These are phyloP conservation scores for Canna indica DNA, from an alignment of 176 grass and related monocot genomes.

Conservation along the genomic window DNA sequence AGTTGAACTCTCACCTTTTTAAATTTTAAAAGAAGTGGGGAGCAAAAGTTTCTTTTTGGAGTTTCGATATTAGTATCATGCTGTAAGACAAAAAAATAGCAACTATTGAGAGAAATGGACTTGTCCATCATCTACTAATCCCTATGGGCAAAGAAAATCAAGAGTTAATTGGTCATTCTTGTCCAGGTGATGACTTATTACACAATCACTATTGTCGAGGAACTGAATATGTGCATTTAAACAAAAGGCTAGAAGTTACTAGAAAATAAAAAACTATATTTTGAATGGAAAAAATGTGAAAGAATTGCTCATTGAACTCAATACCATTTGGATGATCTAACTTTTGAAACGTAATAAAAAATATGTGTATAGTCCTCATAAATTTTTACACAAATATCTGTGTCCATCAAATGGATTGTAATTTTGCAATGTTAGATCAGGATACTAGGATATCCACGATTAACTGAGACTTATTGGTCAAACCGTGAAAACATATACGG, in stretches of 20 bases:
- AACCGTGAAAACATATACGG: background rate
- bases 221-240: background rate
- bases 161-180: background rate
- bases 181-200: background rate
- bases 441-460: background rate
- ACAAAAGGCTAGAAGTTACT: background rate
- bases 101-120: background rate
- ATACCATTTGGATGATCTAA: background rate
- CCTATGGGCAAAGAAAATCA: background rate
- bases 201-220: background rate
- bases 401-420: background rate
- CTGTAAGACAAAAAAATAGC: background rate
- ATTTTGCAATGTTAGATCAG: background rate
- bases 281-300: background rate
- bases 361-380: no score
- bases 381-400: background rate
- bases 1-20: background rate
- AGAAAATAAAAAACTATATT: background rate
- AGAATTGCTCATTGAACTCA: background rate
- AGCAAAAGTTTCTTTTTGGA: background rate
- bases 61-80: background rate
- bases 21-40: background rate
- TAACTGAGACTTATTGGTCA: background rate
- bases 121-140: background rate
- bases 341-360: background rate